phyloP scores from a whole-genome alignment of 495 filamentous ascomycete genomes.

The Aspergillus taichungensis region DNA sequence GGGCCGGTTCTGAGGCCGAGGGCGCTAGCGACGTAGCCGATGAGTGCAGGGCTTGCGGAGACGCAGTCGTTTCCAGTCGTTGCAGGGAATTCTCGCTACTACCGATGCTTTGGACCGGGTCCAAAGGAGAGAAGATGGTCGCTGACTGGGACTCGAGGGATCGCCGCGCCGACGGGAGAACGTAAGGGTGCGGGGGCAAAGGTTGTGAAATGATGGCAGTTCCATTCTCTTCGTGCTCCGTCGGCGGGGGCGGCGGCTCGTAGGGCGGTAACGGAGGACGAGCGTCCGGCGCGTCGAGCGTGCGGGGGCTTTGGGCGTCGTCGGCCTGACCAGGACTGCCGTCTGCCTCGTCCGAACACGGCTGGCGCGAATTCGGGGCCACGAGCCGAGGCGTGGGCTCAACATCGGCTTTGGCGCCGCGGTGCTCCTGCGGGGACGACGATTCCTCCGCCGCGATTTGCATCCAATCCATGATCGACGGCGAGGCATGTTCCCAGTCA shows the following conservation, averaged over 20 bases:
- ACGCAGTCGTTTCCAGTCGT: constrained; percentile 24
- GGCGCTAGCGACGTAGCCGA: constrained; percentile 34
- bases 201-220: neutral
- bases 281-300: constrained; percentile 15
- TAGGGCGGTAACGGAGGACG: constrained; percentile 28
- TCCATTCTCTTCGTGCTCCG: constrained; percentile 1
- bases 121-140: constrained; percentile 43
- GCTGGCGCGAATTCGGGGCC: constrained; percentile 3
- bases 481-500: constrained; percentile 48
- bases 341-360: constrained; percentile 6
- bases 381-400: constrained; percentile 19
- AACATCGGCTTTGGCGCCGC: constrained; percentile 15
- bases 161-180: constrained; percentile 28
- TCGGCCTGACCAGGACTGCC: constrained; percentile 31
- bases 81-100: constrained; percentile 35
- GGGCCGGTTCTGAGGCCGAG: constrained; percentile 20
- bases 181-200: constrained; percentile 16
- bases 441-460: constrained; percentile 38
- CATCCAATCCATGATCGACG: constrained; percentile 49
- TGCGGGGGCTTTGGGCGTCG: constrained; percentile 23
- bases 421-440: constrained; percentile 9
- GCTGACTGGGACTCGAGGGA: constrained; percentile 23
- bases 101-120: constrained; percentile 49
- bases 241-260: constrained; percentile 27
- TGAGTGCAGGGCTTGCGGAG: constrained; percentile 27